Base-by-base conservation (phyloP, 345 rosid species). In the Heritiera fomes region DNA sequence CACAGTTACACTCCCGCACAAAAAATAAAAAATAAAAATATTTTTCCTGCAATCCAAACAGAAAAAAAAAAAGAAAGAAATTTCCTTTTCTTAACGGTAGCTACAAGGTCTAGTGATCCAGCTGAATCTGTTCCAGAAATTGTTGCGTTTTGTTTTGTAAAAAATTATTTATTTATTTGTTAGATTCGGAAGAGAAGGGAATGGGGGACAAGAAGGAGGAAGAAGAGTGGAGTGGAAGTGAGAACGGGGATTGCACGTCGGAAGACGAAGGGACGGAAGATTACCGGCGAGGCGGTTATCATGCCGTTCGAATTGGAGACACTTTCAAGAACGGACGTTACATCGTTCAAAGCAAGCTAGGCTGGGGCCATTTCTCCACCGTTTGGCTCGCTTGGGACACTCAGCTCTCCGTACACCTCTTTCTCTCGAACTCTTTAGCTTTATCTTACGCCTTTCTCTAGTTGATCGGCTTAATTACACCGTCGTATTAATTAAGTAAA, bases 321-420 rank as follows among this genome's bases (percentile, higher is more conserved):
- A 14, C 87, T 30, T 91, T 91, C 83, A 90, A 84, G 81, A 86
- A 86, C 84, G 93, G 89, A 1, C 89, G 89, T 11, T 91, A 90
- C 53, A 88, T 87, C 2, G 90, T 91, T 32, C 93, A 88, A 83
- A 80, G 87, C 62, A 90, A 91, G 85, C 93, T 91, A 52, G 95
- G 93, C 8, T 91, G 95, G 95, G 95, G 95, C 56, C 92, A 91
- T 85, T 91, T 91, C 88, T 91, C 95, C 66, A 91, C 95, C 69
- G 95, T 91, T 65, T 91, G 95, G 95, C 95, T 91, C 77, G 90
- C 90, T 52, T 90, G 93, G 95, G 95, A 90, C 80, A 83, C 89
- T 14, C 88, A 75, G 0, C 82, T 82, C 38, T 83, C 88, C 2
- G 95, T 90, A 86, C 43, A 41, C 9, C 59, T 15, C 75, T 34